A percentile compares a stretch with the other conserved stretches of the same genome.
These are phyloP conservation scores for Xanthoconium stramineum DNA, from an alignment of 768 basidiomycete genomes.

Conservation along the genomic window DNA sequence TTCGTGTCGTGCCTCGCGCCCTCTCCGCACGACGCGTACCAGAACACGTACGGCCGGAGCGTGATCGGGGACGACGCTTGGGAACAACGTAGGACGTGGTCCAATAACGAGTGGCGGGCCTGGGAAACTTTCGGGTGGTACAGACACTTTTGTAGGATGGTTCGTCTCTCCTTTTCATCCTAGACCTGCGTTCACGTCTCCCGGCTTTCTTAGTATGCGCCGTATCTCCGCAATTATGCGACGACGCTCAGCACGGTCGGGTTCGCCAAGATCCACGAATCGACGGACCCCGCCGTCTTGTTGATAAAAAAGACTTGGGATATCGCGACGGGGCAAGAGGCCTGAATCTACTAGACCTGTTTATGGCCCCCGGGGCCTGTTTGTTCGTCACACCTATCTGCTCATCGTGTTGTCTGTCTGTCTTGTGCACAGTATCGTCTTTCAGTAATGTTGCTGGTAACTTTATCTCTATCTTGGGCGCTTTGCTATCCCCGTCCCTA, in stretches of 20 bases:
- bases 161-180: conserved; percentile 33
- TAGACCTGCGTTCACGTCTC: not conserved
- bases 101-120: conserved; percentile 69
- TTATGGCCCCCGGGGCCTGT: not conserved
- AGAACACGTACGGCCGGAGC: conserved; percentile 49
- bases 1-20: conserved; percentile 66
- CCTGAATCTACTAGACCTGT: conserved; percentile 11
- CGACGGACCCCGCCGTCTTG: conserved; percentile 52
- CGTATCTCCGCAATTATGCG: conserved; percentile 72
- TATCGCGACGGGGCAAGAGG: conserved; percentile 61
- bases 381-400: not conserved
- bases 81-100: conserved; percentile 69
- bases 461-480: conserved; percentile 1
- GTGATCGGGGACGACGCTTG: conserved; percentile 68
- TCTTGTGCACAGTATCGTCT: not conserved
- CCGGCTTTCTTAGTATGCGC: conserved; percentile 56
- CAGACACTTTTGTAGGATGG: conserved; percentile 79
- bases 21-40: conserved; percentile 36
- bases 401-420: no score
- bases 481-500: no score
- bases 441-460: conserved; percentile 10
- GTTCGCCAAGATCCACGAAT: conserved; percentile 59
- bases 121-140: conserved; percentile 95
- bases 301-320: conserved; percentile 70
- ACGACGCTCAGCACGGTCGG: conserved; percentile 69